Evolutionary conservation across 305 asterid genomes (phyloP), one percentile per base, ranked within the genome.

Genomic region (Fraxinus platypoda): DNA sequence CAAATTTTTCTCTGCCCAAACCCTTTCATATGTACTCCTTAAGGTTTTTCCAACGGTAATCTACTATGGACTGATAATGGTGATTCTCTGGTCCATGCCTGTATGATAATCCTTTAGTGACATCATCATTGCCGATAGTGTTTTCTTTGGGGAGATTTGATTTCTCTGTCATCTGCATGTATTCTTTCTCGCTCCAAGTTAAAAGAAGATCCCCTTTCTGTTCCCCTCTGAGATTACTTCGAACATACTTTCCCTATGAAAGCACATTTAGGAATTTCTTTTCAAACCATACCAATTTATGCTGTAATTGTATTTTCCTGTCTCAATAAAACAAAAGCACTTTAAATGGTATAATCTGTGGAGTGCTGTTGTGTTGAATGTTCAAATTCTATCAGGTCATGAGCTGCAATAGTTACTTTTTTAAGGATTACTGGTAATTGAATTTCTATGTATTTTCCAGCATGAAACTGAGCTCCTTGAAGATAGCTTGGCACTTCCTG

Each of bases 391-490:
- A 26, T 72, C 54, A 4, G 49, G 52, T 21, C 62, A 43, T 54
- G 19, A 37, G 41, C 33, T 80, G 72, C 59, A 15, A 62, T 74
- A 21, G 25, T 23, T 35, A 59, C 35, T 62, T n/a, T 49, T 49
- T 76, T 82, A 74, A 35, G 30, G 19, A 81, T 71, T 82, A 52
- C 43, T 21, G 28, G 12, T 41, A 43, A 73, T 17, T 78, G 57
- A 26, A 76, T 52, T 37, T 79, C 25, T 83, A 43, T 82, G 30
- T 75, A 78, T 74, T 79, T 86, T 85, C 81, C 91, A 96, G 99
- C 90, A 96, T 89, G 98, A 96, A 88, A 86, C 93, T 31, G 98
- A 93, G 86, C 93, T 94, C 80, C 93, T 96, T 15, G 98, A 92
- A 84, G 99, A 94, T 81, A 94, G 92, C 78, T 83, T 92, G 83